These are phyloP conservation scores for Salvia sclarea DNA, from an alignment of 305 asterid species.

Conservation along the genomic window DNA sequence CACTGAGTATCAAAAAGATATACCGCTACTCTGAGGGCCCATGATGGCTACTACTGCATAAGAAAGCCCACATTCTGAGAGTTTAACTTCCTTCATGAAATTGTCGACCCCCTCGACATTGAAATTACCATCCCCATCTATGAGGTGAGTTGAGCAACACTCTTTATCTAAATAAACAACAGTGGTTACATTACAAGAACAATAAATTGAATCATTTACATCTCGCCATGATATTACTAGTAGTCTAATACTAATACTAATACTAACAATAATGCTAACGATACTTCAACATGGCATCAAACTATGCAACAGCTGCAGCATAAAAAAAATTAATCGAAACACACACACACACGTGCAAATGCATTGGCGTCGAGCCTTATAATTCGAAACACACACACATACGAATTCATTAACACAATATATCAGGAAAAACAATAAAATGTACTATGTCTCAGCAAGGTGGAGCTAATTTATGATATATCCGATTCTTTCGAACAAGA, in stretches of 20 bases:
- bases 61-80: conserved; percentile 92
- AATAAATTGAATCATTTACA: not conserved
- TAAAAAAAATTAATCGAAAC: not conserved
- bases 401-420: conserved; percentile 1
- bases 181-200: conserved; percentile 24
- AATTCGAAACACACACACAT: not conserved
- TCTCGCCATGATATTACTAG: not conserved
- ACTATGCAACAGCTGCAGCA: not conserved
- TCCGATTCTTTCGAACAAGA: not conserved
- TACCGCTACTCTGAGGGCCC: conserved; percentile 99
- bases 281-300: conserved; percentile 11
- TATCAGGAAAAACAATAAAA: conserved; percentile 5
- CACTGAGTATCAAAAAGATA: conserved; percentile 23
- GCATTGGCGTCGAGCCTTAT: not conserved
- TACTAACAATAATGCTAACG: not conserved
- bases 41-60: conserved; percentile 94
- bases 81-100: conserved; percentile 77
- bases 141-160: conserved; percentile 91
- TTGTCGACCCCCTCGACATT: conserved; percentile 71
- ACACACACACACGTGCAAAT: not conserved
- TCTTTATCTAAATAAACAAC: conserved; percentile 43
- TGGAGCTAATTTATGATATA: not conserved
- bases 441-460: not conserved
- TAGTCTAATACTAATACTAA: not conserved
- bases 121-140: conserved; percentile 92